phyloP scores from a whole-genome alignment of 768 basidiomycete species.

The Mycena indigotica region DNA sequence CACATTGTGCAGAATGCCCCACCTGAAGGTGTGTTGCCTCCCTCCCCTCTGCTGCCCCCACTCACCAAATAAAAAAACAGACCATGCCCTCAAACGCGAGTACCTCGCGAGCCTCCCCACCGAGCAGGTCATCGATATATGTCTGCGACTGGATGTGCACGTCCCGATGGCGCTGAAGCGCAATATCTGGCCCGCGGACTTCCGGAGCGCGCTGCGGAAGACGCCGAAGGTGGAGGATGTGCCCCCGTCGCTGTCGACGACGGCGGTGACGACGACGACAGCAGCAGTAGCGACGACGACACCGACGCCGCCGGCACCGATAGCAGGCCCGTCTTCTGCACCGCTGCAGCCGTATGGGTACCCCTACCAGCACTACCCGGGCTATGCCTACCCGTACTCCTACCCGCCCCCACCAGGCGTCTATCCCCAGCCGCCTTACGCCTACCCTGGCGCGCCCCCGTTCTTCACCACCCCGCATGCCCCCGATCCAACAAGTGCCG shows the following conservation, averaged over 20 bases:
- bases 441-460: conserved; percentile 24
- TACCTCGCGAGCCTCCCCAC: conserved; percentile 70
- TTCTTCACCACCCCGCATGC: conserved; percentile 12
- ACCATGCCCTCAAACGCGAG: conserved; percentile 68
- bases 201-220: conserved; percentile 60
- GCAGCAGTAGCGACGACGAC: conserved; percentile 21
- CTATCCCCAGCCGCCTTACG: conserved; percentile 29
- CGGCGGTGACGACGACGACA: conserved; percentile 4
- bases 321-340: conserved; percentile 25
- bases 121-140: conserved; percentile 78
- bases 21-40: conserved; percentile 10
- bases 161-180: conserved; percentile 64
- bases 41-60: background rate
- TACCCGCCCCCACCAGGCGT: conserved; percentile 42
- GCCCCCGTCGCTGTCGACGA: conserved; percentile 8
- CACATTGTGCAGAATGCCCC: conserved; percentile 12
- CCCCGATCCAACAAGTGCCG: conserved; percentile 18
- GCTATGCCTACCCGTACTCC: conserved; percentile 53
- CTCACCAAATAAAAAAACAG: conserved; percentile 24
- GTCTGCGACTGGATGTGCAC: conserved; percentile 69
- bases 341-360: conserved; percentile 59
- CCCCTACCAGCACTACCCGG: conserved; percentile 68
- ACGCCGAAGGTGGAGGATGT: conserved; percentile 25
- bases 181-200: conserved; percentile 73
- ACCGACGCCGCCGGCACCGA: conserved; percentile 29